Base-by-base conservation (phyloP, 768 basidiomycete species). In the Auricularia cornea region DNA sequence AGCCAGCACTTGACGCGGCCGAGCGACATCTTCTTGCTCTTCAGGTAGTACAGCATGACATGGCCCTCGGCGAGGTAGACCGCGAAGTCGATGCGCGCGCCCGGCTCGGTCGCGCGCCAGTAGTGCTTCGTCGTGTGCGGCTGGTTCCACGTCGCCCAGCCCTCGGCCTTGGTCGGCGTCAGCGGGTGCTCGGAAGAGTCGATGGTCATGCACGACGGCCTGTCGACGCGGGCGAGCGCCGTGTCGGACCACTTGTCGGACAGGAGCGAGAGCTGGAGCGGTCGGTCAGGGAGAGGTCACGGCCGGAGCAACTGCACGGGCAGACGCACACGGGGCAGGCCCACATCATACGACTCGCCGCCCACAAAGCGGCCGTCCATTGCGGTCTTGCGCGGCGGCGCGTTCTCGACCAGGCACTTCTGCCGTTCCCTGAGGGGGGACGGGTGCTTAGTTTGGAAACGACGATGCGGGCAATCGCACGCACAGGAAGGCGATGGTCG, bases 51-150 rank as follows among this genome's bases (percentile, higher is more conserved):
- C 29, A 62, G 44, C 40, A 35, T 35, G 30, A 62, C 61, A 18
- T 62, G 28, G 18, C 61, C 59, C 33, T 44, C n/a, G 6, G 40
- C 35, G 31, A 57, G 30, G 28, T 28, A 57, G 33, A 54, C 61
- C 4, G 18, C 16, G 26, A 52, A 62, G 16, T 33, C 32, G 11
- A 52, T 35, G 30, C 48, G 61, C 20, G 61, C 14, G n/a, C 61
- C 61, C 23, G 48, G 48, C 44, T 62, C 61, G 12, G 61, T 62
- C n/a, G 61, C 61, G 35, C 61, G 61, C 51, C 48, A 32, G 61
- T 62, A 62, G 12, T 54, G 28, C 48, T 62, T 62, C 11, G 44
- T 56, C 23, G 61, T 62, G 26, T 57, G 23, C 28, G 54, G 54
- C 28, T 57, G 54, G 12, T 10, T 11, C 60, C 60, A 61, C 20